Percentiles rank a stretch among this genome's conserved stretches.
These are phyloP conservation scores for Trichoderma asperelloides DNA, from an alignment of 495 filamentous ascomycete species.

Conservation along the genomic window DNA sequence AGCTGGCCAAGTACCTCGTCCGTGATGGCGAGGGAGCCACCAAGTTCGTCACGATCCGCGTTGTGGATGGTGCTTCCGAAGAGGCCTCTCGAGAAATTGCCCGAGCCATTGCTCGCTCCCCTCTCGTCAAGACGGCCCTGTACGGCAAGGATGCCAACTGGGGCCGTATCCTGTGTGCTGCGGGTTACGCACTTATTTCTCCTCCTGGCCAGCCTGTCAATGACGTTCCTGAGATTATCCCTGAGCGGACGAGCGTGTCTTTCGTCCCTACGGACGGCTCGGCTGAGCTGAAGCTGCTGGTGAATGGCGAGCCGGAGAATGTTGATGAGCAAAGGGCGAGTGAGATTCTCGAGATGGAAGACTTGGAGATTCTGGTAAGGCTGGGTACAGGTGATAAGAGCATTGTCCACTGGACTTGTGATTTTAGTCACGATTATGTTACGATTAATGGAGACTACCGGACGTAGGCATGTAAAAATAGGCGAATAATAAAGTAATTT, in stretches of 20 bases:
- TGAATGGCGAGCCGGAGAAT: conserved; percentile 82
- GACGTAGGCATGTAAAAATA: conserved; percentile 37
- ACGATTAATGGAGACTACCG: conserved; percentile 91
- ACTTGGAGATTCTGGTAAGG: conserved; percentile 70
- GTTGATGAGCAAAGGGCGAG: conserved; percentile 87
- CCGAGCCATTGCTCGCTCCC: conserved; percentile 81
- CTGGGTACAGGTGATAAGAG: conserved; percentile 64
- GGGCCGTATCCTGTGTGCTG: conserved; percentile 90
- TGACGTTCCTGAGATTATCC: conserved; percentile 55
- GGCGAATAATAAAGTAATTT: background rate
- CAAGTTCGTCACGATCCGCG: conserved; percentile 93
- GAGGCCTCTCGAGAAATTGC: conserved; percentile 62
- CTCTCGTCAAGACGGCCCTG: conserved; percentile 92
- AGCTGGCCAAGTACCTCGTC: conserved; percentile 86
- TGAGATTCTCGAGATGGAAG: conserved; percentile 78
- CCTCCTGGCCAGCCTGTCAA: conserved; percentile 40
- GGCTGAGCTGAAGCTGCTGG: conserved; percentile 69
- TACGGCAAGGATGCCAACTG: conserved; percentile 98
- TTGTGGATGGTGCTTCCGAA: conserved; percentile 61
- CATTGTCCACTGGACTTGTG: conserved; percentile 88
- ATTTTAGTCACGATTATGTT: conserved; percentile 96
- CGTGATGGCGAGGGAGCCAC: conserved; percentile 96
- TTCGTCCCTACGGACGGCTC: conserved; percentile 84
- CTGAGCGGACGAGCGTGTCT: conserved; percentile 81
- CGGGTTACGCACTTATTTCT: conserved; percentile 72